Percentiles rank a stretch among this genome's conserved stretches.
phyloP scores from a whole-genome alignment of 805 yeast species.

The Candida germanica region DNA sequence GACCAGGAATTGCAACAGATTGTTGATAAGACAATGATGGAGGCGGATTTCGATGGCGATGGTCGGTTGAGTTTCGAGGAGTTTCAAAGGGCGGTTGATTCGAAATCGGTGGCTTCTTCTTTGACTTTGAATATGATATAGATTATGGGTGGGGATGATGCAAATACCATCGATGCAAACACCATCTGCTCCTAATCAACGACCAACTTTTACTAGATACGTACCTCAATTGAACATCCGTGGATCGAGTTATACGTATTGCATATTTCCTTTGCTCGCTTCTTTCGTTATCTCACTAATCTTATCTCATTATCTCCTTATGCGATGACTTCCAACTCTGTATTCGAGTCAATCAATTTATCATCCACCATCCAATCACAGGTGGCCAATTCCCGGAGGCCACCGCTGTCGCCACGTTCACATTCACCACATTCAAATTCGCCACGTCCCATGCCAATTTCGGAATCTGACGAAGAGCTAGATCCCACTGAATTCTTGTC shows the following conservation, averaged over 20 bases:
- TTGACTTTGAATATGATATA: slow-evolving; percentile 52
- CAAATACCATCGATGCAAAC: no score
- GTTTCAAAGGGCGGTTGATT: slow-evolving; percentile 65
- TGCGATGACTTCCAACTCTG: no score
- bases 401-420: neutral
- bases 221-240: no score
- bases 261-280: no score
- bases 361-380: slow-evolving; percentile 10
- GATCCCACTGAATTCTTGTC: slow-evolving; percentile 25
- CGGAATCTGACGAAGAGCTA: slow-evolving; percentile 16
- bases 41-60: slow-evolving; percentile 85
- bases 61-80: slow-evolving; percentile 84
- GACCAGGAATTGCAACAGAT: slow-evolving; percentile 90
- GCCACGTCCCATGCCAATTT: neutral
- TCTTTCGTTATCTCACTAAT: no score
- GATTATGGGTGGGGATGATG: no score
- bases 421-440: neutral
- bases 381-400: no score
- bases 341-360: slow-evolving; percentile 13
- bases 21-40: slow-evolving; percentile 95
- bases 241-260: no score
- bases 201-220: no score
- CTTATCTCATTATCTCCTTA: no score
- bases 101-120: slow-evolving; percentile 56
- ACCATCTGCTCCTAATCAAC: no score